phyloP scores from a whole-genome alignment of 805 yeast genomes.

The Pichia exigua region DNA sequence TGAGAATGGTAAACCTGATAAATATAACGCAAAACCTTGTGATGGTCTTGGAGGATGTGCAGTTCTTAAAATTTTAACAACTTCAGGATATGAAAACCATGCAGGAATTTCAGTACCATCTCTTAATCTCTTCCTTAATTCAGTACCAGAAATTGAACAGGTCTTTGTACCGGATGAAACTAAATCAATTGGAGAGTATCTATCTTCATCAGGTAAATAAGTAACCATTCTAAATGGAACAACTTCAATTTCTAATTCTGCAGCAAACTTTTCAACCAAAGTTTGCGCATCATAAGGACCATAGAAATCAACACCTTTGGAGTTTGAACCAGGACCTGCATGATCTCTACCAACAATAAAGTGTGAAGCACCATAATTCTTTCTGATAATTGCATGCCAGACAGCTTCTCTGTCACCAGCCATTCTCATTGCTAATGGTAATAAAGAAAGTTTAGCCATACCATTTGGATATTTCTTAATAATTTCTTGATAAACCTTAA shows the following conservation, averaged over 20 bases:
- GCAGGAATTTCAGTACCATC: conserved; percentile 86
- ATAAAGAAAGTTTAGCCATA: conserved; percentile 78
- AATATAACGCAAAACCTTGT: conserved; percentile 80
- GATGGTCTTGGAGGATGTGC: conserved; percentile 84
- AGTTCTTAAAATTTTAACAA: conserved; percentile 82
- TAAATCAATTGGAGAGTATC: conserved; percentile 92
- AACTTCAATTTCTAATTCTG: conserved; percentile 79
- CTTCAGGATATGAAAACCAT: conserved; percentile 97
- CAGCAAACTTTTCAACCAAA: conserved; percentile 64
- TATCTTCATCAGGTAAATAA: conserved; percentile 88
- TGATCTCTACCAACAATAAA: conserved; percentile 98
- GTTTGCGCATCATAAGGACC: conserved; percentile 97
- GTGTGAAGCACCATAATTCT: conserved; percentile 94
- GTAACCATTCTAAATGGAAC: conserved; percentile 98
- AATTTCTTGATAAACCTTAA: conserved; percentile 87
- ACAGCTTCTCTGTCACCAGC: conserved; percentile 98
- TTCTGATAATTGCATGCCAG: conserved; percentile 96
- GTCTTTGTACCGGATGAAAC: conserved; percentile 75
- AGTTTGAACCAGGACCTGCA: conserved; percentile 90
- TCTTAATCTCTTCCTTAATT: conserved; percentile 78
- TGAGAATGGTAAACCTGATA: conserved; percentile 52
- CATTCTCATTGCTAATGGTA: conserved; percentile 98
- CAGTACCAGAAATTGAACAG: conserved; percentile 84
- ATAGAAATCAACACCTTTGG: conserved; percentile 87
- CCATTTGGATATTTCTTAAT: conserved; percentile 91